These are phyloP conservation scores for Xenoacremonium recifei DNA, from an alignment of 2,329 filamentous ascomycete genomes.

Conservation along the genomic window DNA sequence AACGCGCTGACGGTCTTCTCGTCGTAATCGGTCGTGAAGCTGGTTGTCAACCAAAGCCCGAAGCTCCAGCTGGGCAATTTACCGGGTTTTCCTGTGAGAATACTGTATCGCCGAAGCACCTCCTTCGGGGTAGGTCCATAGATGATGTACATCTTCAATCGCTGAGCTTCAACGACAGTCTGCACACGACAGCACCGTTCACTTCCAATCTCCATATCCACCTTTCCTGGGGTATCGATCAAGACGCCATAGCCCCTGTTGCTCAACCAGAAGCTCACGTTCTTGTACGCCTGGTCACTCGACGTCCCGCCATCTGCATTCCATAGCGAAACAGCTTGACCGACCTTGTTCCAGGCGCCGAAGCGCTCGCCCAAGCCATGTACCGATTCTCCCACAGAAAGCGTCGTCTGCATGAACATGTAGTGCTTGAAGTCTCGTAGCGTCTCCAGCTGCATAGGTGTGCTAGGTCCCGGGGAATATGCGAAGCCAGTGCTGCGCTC, in stretches of 20 bases:
- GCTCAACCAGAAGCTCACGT: slow-evolving; percentile 67
- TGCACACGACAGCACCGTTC: slow-evolving; percentile 71
- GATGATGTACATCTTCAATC: slow-evolving; percentile 72
- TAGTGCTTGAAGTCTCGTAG: slow-evolving; percentile 50
- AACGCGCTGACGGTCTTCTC: slow-evolving; percentile 67
- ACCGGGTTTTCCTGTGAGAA: slow-evolving; percentile 64
- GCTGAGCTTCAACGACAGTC: slow-evolving; percentile 65
- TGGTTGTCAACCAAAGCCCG: slow-evolving; percentile 74
- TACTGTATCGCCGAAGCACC: slow-evolving; percentile 64
- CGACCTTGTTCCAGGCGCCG: slow-evolving; percentile 73
- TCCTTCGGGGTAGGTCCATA: slow-evolving; percentile 71
- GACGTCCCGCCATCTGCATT: slow-evolving; percentile 65
- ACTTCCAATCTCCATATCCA: slow-evolving; percentile 72
- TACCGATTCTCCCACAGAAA: slow-evolving; percentile 62
- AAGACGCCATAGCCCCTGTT: slow-evolving; percentile 76
- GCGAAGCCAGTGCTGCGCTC: slow-evolving; percentile 40
- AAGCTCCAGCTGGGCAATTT: slow-evolving; percentile 72
- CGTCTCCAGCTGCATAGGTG: slow-evolving; percentile 32
- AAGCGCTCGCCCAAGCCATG: slow-evolving; percentile 77
- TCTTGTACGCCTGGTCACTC: slow-evolving; percentile 71
- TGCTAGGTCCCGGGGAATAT: slow-evolving; percentile 32
- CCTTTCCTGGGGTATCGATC: slow-evolving; percentile 66
- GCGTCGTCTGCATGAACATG: slow-evolving; percentile 55
- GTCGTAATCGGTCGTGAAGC: slow-evolving; percentile 72
- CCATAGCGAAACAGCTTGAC: slow-evolving; percentile 66